Evolutionary conservation across 148 eudicot species (phyloP), one percentile per base, ranked within the genome.

Genomic region (Tetragonia tetragonoides): DNA sequence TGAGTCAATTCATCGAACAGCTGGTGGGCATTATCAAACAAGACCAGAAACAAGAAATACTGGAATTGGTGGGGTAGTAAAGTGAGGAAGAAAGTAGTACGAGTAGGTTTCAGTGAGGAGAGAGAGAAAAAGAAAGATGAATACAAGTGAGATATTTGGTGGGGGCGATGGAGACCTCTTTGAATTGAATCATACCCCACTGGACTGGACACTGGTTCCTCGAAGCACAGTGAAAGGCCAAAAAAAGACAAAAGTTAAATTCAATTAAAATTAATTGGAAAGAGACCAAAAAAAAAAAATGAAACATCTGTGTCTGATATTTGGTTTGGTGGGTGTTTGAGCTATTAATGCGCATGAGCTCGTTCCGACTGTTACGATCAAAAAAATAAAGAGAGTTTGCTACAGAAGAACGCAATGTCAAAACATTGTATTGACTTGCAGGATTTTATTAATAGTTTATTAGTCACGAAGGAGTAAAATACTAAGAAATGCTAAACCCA

Each of bases 341-440:
- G 83, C 71, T 42, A 81, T 77, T 42, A 81, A 81, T 81, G 83
- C 80, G 57, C 40, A 81, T 76, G 83, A 71, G 83, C 56, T 24
- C 61, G 23, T 38, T 37, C 80, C 83, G 73, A 49, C 68, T 76
- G 51, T 81, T 81, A 69, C 83, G 83, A 76, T 70, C 73, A 53
- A 73, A 68, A 68, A 46, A 37, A 16, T 15, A 38, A 21, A 57
- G n/a, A 51, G 40, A 37, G 34, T 77, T 70, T 46, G 46, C 61
- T 70, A 70, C 75, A 40, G 41, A 60, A 47, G 49, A 6, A 78
- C 63, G 72, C 72, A 61, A 49, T 65, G 66, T 65, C 68, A 72
- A 72, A 59, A 57, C 34, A 57, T 6, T 16, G 40, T 28, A 2
- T 6, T n/a, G 9, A 20, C 16, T 34, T 44, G 72, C 53, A 7